Conservation (phyloP, 495 filamentous ascomycete species). For the Cetradonia linearis region DNA sequence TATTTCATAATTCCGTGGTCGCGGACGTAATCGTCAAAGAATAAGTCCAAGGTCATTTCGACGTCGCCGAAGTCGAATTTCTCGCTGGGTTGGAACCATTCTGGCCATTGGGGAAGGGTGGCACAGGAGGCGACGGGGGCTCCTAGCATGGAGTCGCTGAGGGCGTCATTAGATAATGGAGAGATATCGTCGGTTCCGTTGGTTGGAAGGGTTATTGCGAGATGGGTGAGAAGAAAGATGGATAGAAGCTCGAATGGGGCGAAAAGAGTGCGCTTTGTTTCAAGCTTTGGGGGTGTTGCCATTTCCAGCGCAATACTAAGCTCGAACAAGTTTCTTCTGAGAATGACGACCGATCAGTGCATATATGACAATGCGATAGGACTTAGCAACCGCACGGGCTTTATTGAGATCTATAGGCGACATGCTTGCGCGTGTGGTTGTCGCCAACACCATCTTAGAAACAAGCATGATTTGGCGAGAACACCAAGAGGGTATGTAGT, state of each 20-base stretch:
- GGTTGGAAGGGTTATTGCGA: background rate
- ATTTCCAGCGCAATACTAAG: background rate
- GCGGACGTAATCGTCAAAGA: conserved; percentile 12
- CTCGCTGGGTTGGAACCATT: conserved; percentile 19
- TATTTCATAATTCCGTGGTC: conserved; percentile 9
- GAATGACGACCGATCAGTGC: no score
- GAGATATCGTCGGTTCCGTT: background rate
- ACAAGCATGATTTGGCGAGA: background rate
- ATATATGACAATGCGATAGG: background rate
- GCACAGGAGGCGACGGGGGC: conserved; percentile 8
- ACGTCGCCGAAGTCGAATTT: conserved; percentile 14
- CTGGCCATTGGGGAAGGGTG: background rate
- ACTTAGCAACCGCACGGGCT: conserved; percentile 3
- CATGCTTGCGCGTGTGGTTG: conserved; percentile 9
- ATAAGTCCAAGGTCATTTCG: conserved; percentile 2
- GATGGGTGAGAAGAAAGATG: background rate
- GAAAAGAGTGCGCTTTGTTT: background rate
- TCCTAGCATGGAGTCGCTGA: no score
- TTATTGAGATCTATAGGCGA: conserved; percentile 1
- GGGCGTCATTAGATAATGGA: background rate
- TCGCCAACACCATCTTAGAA: background rate
- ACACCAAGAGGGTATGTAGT: background rate
- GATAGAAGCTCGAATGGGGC: background rate
- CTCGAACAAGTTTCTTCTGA: background rate
- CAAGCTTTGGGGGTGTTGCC: background rate